Base-by-base conservation (phyloP, 192 early-diverging fungal species). In the Gamsiella multidivaricata region DNA sequence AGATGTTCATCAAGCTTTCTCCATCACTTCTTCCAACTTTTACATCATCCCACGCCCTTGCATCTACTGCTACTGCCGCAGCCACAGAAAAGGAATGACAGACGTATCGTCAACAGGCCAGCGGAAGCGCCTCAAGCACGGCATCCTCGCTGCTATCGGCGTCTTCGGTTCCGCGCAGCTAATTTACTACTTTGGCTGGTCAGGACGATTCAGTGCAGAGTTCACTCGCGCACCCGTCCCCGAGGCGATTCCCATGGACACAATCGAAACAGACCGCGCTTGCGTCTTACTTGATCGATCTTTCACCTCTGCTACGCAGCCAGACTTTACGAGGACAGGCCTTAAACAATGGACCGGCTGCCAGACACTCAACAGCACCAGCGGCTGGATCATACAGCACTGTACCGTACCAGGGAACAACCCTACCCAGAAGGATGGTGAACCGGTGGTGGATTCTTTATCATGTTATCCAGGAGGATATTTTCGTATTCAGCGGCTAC, bases 401-500 rank as follows among this genome's bases (percentile, higher is more conserved):
- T 72, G 70, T 25, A 39, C 37, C 8, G 46, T 42, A 3, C 70
- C 70, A 6, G 70, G 59, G 20, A 61, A 51, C 34, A 68, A 57
- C 32, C 41, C 52, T 32, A 42, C 28, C 22, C 54, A 58, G 14
- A 34, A 41, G 6, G 46, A 57, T 14, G 49, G 36, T 9, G 25
- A 55, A 5, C 25, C 49, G 25, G 9, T 20, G 9, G 25, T 5
- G 8, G 59, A 55, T 12, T 29, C 69, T 0, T 54, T 54, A 9
- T 32, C 60, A 14, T 72, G 70, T 52, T 53, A 72, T 28, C 70
- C 70, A 28, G 70, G 70, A 49, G 70, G 70, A n/a, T 72, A 64
- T 47, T 72, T 72, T 51, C 60, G 54, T 7, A 72, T 72, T 54
- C 60, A 63, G 17, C 39, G 61, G 28, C 3, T 58, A 23, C 25